Conservation (phyloP, 2,329 filamentous ascomycete genomes). For the Zasmidium angulare region DNA sequence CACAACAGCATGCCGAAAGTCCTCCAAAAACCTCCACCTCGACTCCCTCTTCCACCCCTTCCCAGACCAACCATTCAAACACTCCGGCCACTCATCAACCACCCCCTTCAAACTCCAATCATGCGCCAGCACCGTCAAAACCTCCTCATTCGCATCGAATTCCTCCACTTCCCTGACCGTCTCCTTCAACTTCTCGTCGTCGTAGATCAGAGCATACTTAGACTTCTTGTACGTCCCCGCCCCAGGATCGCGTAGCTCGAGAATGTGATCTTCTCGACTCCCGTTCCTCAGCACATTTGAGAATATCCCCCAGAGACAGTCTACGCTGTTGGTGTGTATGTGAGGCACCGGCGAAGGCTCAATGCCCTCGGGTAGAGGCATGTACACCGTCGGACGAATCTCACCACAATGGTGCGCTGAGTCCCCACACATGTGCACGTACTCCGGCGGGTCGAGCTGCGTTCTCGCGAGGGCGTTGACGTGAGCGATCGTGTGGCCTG, state of each 20-base stretch:
- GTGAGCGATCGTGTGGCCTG: conserved; percentile 52
- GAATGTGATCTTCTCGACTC: conserved; percentile 5
- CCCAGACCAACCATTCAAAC: conserved; percentile 18
- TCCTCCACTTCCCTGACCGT: conserved; percentile 18
- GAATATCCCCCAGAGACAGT: conserved; percentile 42
- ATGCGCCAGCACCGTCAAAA: conserved; percentile 24
- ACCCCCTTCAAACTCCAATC: conserved; percentile 24
- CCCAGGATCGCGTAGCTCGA: conserved; percentile 10
- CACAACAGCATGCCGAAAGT: conserved; percentile 6
- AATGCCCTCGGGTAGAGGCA: conserved; percentile 34
- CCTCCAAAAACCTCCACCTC: conserved; percentile 19
- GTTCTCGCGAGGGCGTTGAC: conserved; percentile 48
- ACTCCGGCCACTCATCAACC: conserved; percentile 17
- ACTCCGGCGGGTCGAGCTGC: conserved; percentile 33
- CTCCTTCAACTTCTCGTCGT: conserved; percentile 12
- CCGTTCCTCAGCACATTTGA: conserved; percentile 10
- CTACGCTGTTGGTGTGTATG: conserved; percentile 13
- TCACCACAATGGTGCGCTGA: conserved; percentile 30
- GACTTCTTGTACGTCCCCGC: conserved; percentile 3
- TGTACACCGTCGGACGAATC: conserved; percentile 38
- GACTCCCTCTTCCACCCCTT: conserved; percentile 18
- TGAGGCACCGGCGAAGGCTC: conserved; percentile 12
- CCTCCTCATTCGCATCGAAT: conserved; percentile 17
- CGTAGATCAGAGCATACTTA: conserved; percentile 16
- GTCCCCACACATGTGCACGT: conserved; percentile 40